phyloP scores from a whole-genome alignment of 345 rosid species.

The Rhodamnia argentea region DNA sequence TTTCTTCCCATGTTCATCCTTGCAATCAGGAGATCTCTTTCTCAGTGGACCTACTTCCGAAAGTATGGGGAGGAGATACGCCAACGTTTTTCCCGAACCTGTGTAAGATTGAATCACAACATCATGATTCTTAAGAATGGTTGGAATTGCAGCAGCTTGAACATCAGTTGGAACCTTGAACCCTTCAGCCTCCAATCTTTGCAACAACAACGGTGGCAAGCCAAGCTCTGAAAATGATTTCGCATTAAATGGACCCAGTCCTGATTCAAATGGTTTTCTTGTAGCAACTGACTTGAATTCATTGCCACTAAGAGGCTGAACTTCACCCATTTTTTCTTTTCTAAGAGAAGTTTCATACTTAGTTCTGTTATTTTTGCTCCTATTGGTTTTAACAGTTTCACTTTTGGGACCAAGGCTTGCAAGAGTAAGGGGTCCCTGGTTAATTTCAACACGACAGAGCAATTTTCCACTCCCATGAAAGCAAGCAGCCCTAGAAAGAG shows the following conservation, averaged over 20 bases:
- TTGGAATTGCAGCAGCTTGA: slow-evolving; percentile 73
- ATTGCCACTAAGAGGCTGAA: slow-evolving; percentile 10
- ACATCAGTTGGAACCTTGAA: slow-evolving; percentile 76
- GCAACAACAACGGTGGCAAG: slow-evolving; percentile 49
- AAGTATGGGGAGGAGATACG: slow-evolving; percentile 81
- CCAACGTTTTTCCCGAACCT: slow-evolving; percentile 87
- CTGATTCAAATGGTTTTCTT: slow-evolving; percentile 34
- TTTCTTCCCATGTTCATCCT: slow-evolving; percentile 30
- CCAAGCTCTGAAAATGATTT: slow-evolving; percentile 86
- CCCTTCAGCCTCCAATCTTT: slow-evolving; percentile 64
- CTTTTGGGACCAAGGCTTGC: slow-evolving; percentile 45
- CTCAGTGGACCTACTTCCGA: slow-evolving; percentile 67
- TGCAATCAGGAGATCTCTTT: slow-evolving; percentile 18
- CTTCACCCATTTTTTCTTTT: background rate
- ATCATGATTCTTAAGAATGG: slow-evolving; percentile 61
- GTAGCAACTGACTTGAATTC: slow-evolving; percentile 20
- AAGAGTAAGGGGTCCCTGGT: slow-evolving; percentile 47
- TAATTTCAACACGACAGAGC: slow-evolving; percentile 24
- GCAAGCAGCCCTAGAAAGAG: slow-evolving; percentile 27
- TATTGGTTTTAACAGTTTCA: slow-evolving; percentile 14
- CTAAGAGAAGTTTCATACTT: slow-evolving; percentile 2
- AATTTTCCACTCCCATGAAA: slow-evolving; percentile 25
- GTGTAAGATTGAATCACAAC: slow-evolving; percentile 91
- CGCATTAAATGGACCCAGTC: slow-evolving; percentile 53
- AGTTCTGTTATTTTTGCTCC: slow-evolving; percentile 12